These are phyloP conservation scores for Naganishia sp. DNA, from an alignment of 1,284 basidiomycete genomes.

Conservation along the genomic window DNA sequence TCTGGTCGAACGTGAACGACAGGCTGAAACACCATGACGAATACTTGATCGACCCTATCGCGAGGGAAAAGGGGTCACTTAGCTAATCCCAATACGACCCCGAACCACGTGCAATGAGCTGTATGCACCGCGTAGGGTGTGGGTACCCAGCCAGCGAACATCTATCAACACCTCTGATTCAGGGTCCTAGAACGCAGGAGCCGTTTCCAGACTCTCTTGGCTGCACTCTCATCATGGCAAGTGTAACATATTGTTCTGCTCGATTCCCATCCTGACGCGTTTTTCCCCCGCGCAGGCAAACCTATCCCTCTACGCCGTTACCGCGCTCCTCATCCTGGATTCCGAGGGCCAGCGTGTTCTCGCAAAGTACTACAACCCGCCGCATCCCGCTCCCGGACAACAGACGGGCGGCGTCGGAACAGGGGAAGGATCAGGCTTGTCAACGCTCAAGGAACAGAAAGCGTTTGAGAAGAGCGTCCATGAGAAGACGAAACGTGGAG, in stretches of 20 bases:
- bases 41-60: neutral
- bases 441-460: conserved; percentile 85
- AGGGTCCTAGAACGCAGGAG: too few species aligned
- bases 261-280: too few species aligned
- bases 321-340: conserved; percentile 89
- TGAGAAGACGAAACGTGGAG: conserved; percentile 90
- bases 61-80: neutral
- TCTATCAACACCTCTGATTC: neutral
- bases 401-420: conserved; percentile 54
- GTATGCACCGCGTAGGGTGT: neutral
- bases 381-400: conserved; percentile 55
- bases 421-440: conserved; percentile 49
- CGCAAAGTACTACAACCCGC: conserved; percentile 82
- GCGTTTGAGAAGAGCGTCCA: conserved; percentile 93
- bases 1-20: neutral
- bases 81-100: neutral
- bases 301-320: conserved; percentile 79
- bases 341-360: conserved; percentile 90
- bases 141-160: neutral
- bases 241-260: neutral
- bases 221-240: neutral
- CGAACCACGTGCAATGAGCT: neutral
- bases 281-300: conserved; percentile 60
- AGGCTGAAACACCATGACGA: neutral
- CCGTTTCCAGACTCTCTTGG: too few species aligned